phyloP scores from a whole-genome alignment of 129 eudicot genomes.

The Pseudognaphalium luteoalbum region DNA sequence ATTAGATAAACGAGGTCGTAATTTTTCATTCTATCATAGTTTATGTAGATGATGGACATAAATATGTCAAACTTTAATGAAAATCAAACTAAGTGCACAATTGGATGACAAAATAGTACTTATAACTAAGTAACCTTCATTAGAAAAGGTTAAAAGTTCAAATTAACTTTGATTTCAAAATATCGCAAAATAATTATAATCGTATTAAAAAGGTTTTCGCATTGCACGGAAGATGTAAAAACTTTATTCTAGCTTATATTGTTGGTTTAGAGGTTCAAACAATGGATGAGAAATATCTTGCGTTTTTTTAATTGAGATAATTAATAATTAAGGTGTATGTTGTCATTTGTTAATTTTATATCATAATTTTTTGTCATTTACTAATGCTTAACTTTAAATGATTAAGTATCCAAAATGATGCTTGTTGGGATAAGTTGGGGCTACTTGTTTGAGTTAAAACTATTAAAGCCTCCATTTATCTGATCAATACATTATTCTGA shows the following conservation, averaged over 20 bases:
- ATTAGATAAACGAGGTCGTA: background rate
- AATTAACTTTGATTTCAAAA: background rate
- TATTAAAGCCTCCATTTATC: too few relatives aligned
- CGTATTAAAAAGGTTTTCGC: background rate
- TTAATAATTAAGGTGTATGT: slow-evolving; percentile 14
- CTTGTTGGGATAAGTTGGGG: background rate
- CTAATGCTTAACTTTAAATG: slow-evolving; percentile 20
- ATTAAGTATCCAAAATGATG: slow-evolving; percentile 19
- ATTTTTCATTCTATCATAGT: background rate
- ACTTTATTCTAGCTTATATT: too few relatives aligned
- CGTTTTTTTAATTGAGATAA: slow-evolving; percentile 24
- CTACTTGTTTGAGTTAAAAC: background rate
- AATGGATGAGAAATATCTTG: slow-evolving; percentile 9
- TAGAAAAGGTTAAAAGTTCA: too few relatives aligned
- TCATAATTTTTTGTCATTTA: slow-evolving; percentile 3
- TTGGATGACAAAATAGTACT: too few relatives aligned
- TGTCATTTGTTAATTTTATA: slow-evolving; percentile 10
- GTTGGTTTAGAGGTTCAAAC: background rate
- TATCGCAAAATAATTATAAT: too few relatives aligned
- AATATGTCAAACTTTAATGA: background rate
- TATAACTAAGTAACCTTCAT: too few relatives aligned
- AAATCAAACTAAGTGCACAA: background rate
- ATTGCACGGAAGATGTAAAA: background rate
- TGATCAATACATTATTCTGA: too few relatives aligned
- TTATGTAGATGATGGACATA: too few relatives aligned